Evolutionary conservation across 129 eudicot genomes (phyloP).

Genomic region (Centella asiatica): DNA sequence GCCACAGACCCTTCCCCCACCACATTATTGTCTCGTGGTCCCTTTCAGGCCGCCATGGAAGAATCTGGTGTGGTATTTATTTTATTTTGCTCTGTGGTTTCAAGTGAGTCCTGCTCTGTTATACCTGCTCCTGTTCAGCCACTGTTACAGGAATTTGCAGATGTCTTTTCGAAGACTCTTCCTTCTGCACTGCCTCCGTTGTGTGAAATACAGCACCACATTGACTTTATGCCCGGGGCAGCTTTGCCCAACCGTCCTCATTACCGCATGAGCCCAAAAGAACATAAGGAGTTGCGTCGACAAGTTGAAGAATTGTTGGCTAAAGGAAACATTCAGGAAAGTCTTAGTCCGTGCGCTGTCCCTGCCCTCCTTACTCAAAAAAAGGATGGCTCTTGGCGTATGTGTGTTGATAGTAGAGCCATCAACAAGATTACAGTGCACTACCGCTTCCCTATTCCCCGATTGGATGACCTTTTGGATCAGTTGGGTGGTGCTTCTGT

Average conservation of each 20-base stretch:
- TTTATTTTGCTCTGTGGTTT: neutral
- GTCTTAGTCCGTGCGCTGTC: neutral
- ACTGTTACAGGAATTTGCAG: neutral
- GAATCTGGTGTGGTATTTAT: neutral
- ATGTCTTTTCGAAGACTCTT: neutral
- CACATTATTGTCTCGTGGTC: too few relatives aligned
- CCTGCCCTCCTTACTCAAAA: neutral
- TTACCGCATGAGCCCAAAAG: slow-evolving; percentile 3
- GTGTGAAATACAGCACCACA: neutral
- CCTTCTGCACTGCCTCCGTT: neutral
- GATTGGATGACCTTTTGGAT: neutral
- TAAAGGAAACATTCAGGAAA: slow-evolving; percentile 2
- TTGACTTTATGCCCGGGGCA: neutral
- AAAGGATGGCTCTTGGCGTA: slow-evolving; percentile 7
- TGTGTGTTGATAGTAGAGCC: slow-evolving; percentile 4
- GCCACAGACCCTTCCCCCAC: neutral
- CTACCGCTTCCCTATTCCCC: neutral
- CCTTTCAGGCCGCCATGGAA: neutral
- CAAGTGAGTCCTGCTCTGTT: neutral
- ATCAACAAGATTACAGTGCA: neutral
- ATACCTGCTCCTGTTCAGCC: neutral
- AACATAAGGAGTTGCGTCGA: neutral
- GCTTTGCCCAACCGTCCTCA: neutral
- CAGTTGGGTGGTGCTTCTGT: neutral
- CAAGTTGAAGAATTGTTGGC: neutral